Conservation (phyloP, 139 green algal species). For the Gonium pectorale region DNA sequence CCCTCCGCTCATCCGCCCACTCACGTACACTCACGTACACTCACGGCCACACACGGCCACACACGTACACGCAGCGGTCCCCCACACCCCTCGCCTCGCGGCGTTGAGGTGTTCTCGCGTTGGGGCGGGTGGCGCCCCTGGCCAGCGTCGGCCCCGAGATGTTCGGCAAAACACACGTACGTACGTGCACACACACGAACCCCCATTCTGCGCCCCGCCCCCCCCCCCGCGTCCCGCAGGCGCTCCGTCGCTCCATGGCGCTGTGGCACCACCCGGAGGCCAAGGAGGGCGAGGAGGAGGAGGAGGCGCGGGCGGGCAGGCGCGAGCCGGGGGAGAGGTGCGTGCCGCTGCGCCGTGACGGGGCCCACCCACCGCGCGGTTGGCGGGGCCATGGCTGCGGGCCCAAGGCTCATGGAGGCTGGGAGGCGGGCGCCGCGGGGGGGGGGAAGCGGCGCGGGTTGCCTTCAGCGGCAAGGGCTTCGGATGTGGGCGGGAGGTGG, state of each 20-base stretch:
- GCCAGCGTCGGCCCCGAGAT: no score
- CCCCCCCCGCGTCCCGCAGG: constrained; percentile 50
- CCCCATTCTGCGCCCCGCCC: not conserved
- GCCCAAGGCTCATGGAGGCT: not conserved
- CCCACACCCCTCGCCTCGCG: not conserved
- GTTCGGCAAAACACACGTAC: no score
- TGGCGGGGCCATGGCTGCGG: not conserved
- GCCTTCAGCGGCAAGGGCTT: not conserved
- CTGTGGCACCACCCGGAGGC: constrained; percentile 73
- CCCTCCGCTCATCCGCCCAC: no score
- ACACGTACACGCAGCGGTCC: no score
- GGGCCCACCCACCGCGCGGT: not conserved
- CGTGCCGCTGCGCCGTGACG: not conserved
- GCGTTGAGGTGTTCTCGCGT: no score
- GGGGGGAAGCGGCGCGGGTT: not conserved
- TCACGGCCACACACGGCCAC: no score
- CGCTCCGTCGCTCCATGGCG: constrained; percentile 77
- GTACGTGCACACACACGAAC: no score
- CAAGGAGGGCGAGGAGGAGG: constrained; percentile 43
- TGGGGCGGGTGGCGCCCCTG: no score
- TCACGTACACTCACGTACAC: no score
- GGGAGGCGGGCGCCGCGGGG: not conserved
- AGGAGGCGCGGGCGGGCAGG: constrained; percentile 4
- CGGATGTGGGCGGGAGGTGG: no score
- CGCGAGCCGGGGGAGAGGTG: not conserved